phyloP scores from a whole-genome alignment of 805 yeast species.

The Kuraishia capsulata region DNA sequence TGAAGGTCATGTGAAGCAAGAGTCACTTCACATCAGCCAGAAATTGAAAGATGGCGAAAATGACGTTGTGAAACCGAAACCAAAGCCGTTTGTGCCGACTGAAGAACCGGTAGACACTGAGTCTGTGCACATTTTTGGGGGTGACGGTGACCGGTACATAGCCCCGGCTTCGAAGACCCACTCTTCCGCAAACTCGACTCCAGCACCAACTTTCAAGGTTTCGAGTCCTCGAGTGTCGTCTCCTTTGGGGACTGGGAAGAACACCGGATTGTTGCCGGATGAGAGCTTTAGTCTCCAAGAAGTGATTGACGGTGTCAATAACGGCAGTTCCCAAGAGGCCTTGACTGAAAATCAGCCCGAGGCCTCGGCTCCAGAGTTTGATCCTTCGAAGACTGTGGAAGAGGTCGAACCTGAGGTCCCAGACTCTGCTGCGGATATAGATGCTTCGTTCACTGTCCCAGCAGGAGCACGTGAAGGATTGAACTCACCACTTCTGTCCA shows the following conservation, averaged over 20 bases:
- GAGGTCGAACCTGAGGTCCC: conserved; percentile 19
- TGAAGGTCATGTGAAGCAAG: conserved; percentile 43
- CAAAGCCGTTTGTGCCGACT: neutral
- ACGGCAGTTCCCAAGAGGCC: conserved; percentile 15
- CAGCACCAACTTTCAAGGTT: neutral
- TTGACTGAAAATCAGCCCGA: conserved; percentile 5
- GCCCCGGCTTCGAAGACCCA: conserved; percentile 22
- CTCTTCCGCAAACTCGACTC: conserved; percentile 4
- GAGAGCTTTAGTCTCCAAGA: conserved; percentile 19
- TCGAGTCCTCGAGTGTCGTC: neutral
- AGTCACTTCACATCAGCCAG: conserved; percentile 25
- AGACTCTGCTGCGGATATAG: conserved; percentile 25
- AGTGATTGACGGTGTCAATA: conserved; percentile 21
- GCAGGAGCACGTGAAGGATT: conserved; percentile 37
- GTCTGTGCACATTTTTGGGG: conserved; percentile 13
- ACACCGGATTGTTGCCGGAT: conserved; percentile 13
- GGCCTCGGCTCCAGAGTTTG: conserved; percentile 4
- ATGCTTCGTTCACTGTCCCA: conserved; percentile 29
- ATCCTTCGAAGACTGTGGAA: conserved; percentile 4
- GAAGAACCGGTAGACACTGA: conserved; percentile 4
- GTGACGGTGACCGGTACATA: conserved; percentile 20
- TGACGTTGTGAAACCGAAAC: neutral
- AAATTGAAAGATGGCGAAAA: neutral
- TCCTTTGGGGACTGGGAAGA: neutral
- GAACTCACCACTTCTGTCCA: conserved; percentile 12